Evolutionary conservation across 1,284 basidiomycete species (phyloP), one percentile per base, ranked within the genome.

Genomic region (Ustilago crameri): DNA sequence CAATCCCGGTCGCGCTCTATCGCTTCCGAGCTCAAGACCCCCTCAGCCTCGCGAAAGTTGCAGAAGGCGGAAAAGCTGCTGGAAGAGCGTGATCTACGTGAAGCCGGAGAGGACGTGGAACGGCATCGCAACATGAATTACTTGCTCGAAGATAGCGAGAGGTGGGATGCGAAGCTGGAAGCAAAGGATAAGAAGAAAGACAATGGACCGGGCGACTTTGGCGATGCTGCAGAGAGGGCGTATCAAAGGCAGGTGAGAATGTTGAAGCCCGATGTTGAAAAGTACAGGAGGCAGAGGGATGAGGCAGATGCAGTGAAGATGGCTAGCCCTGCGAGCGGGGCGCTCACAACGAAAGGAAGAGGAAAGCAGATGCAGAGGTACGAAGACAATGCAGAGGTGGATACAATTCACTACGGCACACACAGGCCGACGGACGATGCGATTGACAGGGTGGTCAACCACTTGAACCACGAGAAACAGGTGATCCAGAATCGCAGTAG

Each of bases 381-480:
- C 3, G 9, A 22, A 45, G 15, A 38, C 8, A 18, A 7, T 22
- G 22, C 12, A 18, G 30, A 23, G 27, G 44, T 12, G 7, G 54
- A 62, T 22, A 49, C 45, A 9, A 26, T 73, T 37, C 46, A 62
- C 18, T 98, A 97, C 81, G 95, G 93, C 1, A 93, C 97, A 82
- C 93, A 89, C 85, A 94, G 93, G 79, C 96, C 95, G 0, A 89
- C 87, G 34, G 95, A 98, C 77, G 94, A 95, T 44, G 94, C 93
- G 4, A 91, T 98, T 67, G 96, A 99, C 84, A 86, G 92, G 22
- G 91, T 98, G 17, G 90, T 96, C 20, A 85, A 88, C 60, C 95
- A 97, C 85, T 90, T 99, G 77, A 98, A 98, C 82, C 87, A 88
- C 84, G 95, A 97, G 23, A 51, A 69, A 38, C 70, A 79, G 47